Base-by-base conservation (phyloP, 2,329 filamentous ascomycete species). In the Myrmaecium sp. region DNA sequence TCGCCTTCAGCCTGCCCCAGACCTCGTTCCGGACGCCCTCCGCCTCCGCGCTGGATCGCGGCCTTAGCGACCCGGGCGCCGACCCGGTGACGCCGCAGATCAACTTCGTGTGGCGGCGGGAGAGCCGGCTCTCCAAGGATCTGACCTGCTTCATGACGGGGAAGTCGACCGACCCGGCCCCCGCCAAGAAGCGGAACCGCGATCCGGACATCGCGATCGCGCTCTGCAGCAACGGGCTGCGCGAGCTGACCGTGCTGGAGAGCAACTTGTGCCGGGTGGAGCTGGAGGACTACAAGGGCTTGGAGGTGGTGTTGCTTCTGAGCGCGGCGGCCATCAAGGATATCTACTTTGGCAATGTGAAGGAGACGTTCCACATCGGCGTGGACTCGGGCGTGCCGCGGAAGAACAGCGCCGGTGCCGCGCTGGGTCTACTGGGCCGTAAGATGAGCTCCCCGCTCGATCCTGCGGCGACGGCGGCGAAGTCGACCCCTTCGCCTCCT, bases 181-280 rank as follows among this genome's bases (percentile, higher is more conserved):
- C 68, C 13, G 80, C 74, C 52, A 80, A 62, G 37, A 72, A 80
- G 59, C 49, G 48, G 37, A 78, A 64, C 57, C 86, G 80, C 47
- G 89, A 98, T 47, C 86, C 89, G 0, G 89, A 95, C 52, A 95
- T 95, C 39, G 84, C 83, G 0, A 65, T 95, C n/a, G 83, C 82
- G 3, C 66, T 95, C 40, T 92, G 84, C 60, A 73, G 76, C 9
- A 46, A 46, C 37, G 65, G 67, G 11, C 61, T 74, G 14, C 74
- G 70, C 38, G 79, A 84, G 39, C 54, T 95, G 31, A 92, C 84
- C 2, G 65, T 98, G 21, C 94, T 95, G 57, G 80, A 98, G 51
- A 80, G 86, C 4, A 95, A 95, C 46, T 62, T 95, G 44, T 74
- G 77, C 33, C 66, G 89, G 5, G 76, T 95, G 7, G 84, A 95